Evolutionary conservation across 768 basidiomycete species (phyloP), one percentile per base, ranked within the genome.

Genomic region (Termitomyces sp.): DNA sequence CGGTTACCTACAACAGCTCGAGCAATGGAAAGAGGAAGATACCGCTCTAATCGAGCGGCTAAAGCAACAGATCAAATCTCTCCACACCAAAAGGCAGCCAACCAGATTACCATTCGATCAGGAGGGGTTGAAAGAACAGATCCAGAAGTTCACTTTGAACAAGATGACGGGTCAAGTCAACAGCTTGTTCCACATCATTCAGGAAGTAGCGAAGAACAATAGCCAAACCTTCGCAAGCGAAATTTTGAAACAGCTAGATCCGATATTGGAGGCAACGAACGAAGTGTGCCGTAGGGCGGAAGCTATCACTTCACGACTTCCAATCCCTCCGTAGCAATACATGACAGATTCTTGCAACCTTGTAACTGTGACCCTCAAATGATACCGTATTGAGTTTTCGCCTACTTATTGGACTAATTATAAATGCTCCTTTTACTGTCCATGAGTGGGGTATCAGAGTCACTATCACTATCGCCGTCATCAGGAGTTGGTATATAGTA

Each of bases 401-500:
- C n/a, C 18, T 24, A 60, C 15, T 36, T 22, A 0, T 1, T 28
- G 28, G 4, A 54, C 52, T 46, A 39, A 22, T 40, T 7, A 24
- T 32, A n/a, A 32, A 28, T 38, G 35, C 7, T 32, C 33, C 18
- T 38, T 33, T 13, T 32, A n/a, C n/a, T 28, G 35, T 58, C 53
- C 28, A 58, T 52, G 35, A 69, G 61, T 3, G 64, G 64, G 28
- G 60, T 59, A 54, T 78, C 78, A 3, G 80, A 78, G 18, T 76
- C 77, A n/a, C 58, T 57, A 18, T 79, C 80, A 50, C 75, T 78
- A 50, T 81, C 80, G 46, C 76, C 78, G 48, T 76, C 78, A 36
- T 73, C 70, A 0, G 81, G 79, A 60, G 87, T 79, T 1, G 89
- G 86, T 8, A 85, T 83, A 71, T 94, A 94, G 36, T 82, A 78